A percentile compares a stretch with the other conserved stretches of the same genome.
Conservation (phyloP, 257 asterid species). For the Primulina tabacum region DNA sequence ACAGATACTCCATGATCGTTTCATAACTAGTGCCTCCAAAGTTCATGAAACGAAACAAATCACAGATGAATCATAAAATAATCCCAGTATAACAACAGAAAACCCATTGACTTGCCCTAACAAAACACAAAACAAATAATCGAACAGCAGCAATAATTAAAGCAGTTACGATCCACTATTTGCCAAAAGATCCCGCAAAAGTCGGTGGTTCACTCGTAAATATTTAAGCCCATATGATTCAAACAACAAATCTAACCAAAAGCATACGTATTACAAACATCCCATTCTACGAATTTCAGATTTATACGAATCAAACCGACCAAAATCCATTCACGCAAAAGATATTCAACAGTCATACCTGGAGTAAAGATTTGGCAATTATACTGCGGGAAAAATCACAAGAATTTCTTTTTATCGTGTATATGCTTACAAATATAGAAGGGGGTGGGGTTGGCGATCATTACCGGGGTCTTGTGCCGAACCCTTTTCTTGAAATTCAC, state of each 20-base stretch:
- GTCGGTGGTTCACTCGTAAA: conserved; percentile 4
- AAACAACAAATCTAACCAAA: conserved; percentile 13
- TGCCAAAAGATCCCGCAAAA: not conserved
- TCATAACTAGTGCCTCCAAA: not conserved
- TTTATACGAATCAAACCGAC: not conserved
- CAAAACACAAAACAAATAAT: not conserved
- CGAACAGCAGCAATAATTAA: not conserved
- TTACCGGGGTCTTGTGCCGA: conserved; percentile 47
- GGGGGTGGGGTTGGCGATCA: not conserved
- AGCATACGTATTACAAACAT: not conserved
- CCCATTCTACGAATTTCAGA: not conserved
- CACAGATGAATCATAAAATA: not conserved
- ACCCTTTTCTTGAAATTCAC: conserved; percentile 37
- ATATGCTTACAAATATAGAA: not conserved
- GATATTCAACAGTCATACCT: not conserved
- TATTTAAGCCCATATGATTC: not conserved
- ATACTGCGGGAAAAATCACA: not conserved
- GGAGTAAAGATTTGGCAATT: not conserved
- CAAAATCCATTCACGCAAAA: not conserved
- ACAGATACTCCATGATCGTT: not conserved
- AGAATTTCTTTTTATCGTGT: not conserved
- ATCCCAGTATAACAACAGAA: not conserved
- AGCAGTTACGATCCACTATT: no score
- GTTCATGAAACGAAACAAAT: not conserved
- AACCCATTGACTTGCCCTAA: not conserved